A percentile compares a stretch with the other conserved stretches of the same genome.
These are phyloP conservation scores for Limtongia smithiae DNA, from an alignment of 805 yeast genomes.

Conservation along the genomic window DNA sequence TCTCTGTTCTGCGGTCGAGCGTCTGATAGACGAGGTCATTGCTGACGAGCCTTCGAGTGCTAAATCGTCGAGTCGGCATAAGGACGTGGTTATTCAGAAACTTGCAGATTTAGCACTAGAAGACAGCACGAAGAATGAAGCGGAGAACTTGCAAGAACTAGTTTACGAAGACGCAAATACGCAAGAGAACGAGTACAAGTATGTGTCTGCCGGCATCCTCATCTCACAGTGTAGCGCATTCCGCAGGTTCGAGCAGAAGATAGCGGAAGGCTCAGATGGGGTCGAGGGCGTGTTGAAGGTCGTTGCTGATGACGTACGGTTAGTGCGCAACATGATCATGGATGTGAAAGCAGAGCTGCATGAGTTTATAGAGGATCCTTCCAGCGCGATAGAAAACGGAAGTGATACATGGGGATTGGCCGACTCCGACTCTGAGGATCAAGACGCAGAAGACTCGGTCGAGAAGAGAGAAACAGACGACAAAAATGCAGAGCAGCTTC, in stretches of 20 bases:
- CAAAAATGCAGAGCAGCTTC: neutral
- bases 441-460: conserved; percentile 3
- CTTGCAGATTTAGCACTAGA: neutral
- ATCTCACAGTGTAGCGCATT: conserved; percentile 9
- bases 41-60: neutral
- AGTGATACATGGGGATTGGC: conserved; percentile 2
- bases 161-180: neutral
- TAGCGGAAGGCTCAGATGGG: neutral
- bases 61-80: neutral
- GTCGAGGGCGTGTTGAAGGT: neutral
- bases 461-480: neutral
- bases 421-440: conserved; percentile 5
- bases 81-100: neutral
- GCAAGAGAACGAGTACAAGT: conserved; percentile 5
- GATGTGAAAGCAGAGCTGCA: conserved; percentile 16
- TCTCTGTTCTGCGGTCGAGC: conserved; percentile 9
- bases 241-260: conserved; percentile 7
- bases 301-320: neutral
- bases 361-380: conserved; percentile 19
- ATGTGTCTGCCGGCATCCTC: conserved; percentile 20
- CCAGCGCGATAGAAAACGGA: neutral
- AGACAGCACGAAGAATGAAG: neutral
- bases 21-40: conserved; percentile 15
- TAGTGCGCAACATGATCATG: neutral
- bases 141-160: neutral